Percentiles rank a stretch among this genome's conserved stretches.
phyloP scores from a whole-genome alignment of 441 rosid genomes.

The Bruguiera hainesii region DNA sequence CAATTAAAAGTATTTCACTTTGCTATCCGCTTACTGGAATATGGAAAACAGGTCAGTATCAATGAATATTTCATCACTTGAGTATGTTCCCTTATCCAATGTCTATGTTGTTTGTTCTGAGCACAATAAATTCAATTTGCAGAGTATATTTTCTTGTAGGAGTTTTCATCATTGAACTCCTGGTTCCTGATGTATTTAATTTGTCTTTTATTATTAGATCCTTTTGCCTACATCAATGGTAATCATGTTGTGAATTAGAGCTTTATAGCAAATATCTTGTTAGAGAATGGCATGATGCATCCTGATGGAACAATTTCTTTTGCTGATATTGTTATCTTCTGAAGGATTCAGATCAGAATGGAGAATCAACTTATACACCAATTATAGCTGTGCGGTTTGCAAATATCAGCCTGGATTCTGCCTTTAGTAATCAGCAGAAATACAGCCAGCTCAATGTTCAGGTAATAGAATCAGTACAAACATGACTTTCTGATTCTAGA shows the following conservation, averaged over 20 bases:
- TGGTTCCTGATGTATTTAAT: constrained; percentile 3
- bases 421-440: constrained; percentile 62
- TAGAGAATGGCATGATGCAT: constrained; percentile 5
- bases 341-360: constrained; percentile 56
- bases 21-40: constrained; percentile 73
- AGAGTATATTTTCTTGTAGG: neutral
- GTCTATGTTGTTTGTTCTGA: neutral
- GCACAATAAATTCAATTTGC: neutral
- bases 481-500: constrained; percentile 17
- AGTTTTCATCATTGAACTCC: neutral
- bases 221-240: neutral
- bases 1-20: constrained; percentile 65
- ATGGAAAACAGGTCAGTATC: constrained; percentile 63
- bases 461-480: constrained; percentile 41
- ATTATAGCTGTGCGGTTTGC: constrained; percentile 63
- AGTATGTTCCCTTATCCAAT: neutral
- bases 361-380: constrained; percentile 45
- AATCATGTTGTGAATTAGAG: neutral
- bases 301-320: neutral
- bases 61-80: neutral
- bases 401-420: constrained; percentile 57
- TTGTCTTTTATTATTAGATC: constrained; percentile 10
- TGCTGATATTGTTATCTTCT: constrained; percentile 27
- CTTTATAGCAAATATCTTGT: neutral
- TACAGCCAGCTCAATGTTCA: constrained; percentile 70